Conservation (phyloP, 768 basidiomycete genomes). For the Kwoniella heveanensis region DNA sequence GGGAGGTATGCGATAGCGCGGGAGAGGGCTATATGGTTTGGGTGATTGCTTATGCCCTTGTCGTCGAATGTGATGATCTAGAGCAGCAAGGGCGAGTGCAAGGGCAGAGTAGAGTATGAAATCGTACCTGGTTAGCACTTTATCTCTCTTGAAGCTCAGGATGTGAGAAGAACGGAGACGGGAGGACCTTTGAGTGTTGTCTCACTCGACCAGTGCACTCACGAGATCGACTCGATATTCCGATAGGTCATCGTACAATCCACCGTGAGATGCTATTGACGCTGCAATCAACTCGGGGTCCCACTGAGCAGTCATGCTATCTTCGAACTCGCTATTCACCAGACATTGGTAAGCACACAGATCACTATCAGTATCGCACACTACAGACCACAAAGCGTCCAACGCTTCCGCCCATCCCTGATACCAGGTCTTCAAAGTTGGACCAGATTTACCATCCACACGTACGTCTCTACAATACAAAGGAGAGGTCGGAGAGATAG, state of each 20-base stretch:
- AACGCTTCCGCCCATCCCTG: too few relatives aligned
- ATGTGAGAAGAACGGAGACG: not conserved
- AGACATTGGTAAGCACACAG: too few relatives aligned
- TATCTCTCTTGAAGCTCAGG: too few relatives aligned
- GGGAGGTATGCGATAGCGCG: constrained; percentile 62
- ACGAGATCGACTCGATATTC: constrained; percentile 68
- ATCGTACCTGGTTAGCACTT: too few relatives aligned
- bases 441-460: too few relatives aligned
- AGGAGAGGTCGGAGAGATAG: not conserved
- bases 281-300: constrained; percentile 56
- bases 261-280: constrained; percentile 56
- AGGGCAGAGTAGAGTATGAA: too few relatives aligned
- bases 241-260: constrained; percentile 61
- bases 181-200: too few relatives aligned
- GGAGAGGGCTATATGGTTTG: constrained; percentile 75
- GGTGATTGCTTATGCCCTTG: constrained; percentile 76
- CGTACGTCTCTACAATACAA: not conserved
- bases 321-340: constrained; percentile 17
- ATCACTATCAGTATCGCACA: too few relatives aligned
- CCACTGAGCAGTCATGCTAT: constrained; percentile 60
- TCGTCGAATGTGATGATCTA: constrained; percentile 86
- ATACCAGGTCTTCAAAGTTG: too few relatives aligned
- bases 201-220: too few relatives aligned
- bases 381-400: too few relatives aligned
- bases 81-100: not conserved